These are phyloP conservation scores for Kuraishia hungarica DNA, from an alignment of 805 yeast species.

Conservation along the genomic window DNA sequence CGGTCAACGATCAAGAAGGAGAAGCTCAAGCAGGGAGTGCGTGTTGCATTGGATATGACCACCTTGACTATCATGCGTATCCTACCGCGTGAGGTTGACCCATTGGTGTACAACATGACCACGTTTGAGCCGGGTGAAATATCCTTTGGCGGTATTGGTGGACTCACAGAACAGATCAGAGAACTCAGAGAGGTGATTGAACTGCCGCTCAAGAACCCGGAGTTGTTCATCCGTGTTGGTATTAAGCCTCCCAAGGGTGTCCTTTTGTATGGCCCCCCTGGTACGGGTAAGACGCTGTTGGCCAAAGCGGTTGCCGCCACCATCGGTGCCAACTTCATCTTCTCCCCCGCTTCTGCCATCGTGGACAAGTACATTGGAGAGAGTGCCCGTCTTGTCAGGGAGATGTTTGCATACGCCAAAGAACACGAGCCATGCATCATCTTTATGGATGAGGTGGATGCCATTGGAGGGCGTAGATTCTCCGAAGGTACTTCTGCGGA, in stretches of 20 bases:
- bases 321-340: constrained; percentile 94
- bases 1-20: constrained; percentile 85
- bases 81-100: constrained; percentile 96
- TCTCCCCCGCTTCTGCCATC: constrained; percentile 97
- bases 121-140: constrained; percentile 97
- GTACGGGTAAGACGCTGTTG: constrained; percentile 92
- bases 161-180: constrained; percentile 89
- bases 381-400: constrained; percentile 92
- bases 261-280: constrained; percentile 94
- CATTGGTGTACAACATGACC: constrained; percentile 96
- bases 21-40: constrained; percentile 80
- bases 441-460: constrained; percentile 98
- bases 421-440: constrained; percentile 98
- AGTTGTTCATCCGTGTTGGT: constrained; percentile 89
- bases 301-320: constrained; percentile 99
- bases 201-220: constrained; percentile 94
- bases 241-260: constrained; percentile 99
- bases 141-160: constrained; percentile 93
- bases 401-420: constrained; percentile 95
- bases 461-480: constrained; percentile 97
- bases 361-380: constrained; percentile 98
- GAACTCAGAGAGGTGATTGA: constrained; percentile 97
- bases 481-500: constrained; percentile 98
- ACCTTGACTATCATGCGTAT: constrained; percentile 96
- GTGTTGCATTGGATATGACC: constrained; percentile 96